A percentile compares a stretch with the other conserved stretches of the same genome.
Conservation (phyloP, 2,329 filamentous ascomycete genomes). For the Chrysoporthe deuterocubensis region DNA sequence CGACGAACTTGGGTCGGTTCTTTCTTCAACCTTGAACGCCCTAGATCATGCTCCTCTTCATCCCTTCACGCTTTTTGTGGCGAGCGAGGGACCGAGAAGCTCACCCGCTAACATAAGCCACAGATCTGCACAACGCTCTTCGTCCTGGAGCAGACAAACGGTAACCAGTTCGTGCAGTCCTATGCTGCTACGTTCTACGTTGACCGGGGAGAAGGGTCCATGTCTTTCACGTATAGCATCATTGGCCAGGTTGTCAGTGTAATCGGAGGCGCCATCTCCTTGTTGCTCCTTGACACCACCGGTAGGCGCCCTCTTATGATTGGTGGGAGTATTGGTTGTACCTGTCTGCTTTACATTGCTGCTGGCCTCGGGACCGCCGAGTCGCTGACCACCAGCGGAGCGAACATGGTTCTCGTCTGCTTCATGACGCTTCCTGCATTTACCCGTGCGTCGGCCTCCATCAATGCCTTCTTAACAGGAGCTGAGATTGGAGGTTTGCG, state of each 20-base stretch:
- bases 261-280: neutral
- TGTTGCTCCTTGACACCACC: neutral
- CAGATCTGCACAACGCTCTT: neutral
- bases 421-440: constrained; percentile 17
- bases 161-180: constrained; percentile 17
- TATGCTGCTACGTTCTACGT: constrained; percentile 17
- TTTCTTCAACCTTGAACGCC: neutral
- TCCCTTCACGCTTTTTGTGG: too few relatives aligned
- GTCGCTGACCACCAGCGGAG: constrained; percentile 6
- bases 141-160: constrained; percentile 11
- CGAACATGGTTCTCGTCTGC: constrained; percentile 15
- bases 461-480: constrained; percentile 16
- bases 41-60: neutral
- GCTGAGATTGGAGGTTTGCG: constrained; percentile 21
- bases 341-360: constrained; percentile 11
- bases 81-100: too few relatives aligned
- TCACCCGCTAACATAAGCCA: neutral
- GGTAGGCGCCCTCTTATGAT: neutral
- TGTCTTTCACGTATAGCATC: constrained; percentile 20
- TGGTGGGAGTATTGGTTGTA: constrained; percentile 6
- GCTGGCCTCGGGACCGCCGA: constrained; percentile 13
- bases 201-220: constrained; percentile 6
- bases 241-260: constrained; percentile 12
- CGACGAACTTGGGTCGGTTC: neutral
- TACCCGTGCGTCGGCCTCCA: constrained; percentile 11